These are phyloP conservation scores for Globisporangium recalcitrans DNA, from an alignment of 352 stramenopile genomes.

Conservation along the genomic window DNA sequence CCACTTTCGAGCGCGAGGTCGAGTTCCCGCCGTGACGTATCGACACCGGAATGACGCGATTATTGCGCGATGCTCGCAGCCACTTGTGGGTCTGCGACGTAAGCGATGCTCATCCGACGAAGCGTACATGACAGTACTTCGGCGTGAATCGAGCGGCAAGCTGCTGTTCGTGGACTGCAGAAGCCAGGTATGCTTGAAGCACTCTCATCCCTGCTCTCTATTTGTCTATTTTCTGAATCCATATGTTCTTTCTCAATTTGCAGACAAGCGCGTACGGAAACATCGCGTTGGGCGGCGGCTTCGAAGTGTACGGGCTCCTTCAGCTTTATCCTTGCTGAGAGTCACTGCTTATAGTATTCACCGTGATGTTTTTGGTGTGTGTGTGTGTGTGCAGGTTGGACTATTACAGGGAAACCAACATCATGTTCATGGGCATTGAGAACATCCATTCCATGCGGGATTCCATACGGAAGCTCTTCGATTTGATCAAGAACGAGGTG, in stretches of 20 bases:
- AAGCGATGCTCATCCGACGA: slow-evolving; percentile 92
- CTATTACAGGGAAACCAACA: slow-evolving; percentile 79
- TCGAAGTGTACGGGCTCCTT: slow-evolving; percentile 66
- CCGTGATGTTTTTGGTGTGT: slow-evolving; percentile 6
- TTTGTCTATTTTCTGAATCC: background rate
- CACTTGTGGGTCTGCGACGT: slow-evolving; percentile 91
- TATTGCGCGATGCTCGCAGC: slow-evolving; percentile 93
- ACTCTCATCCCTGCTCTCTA: background rate
- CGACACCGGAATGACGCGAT: slow-evolving; percentile 85
- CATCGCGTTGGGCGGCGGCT: slow-evolving; percentile 70
- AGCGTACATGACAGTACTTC: slow-evolving; percentile 55
- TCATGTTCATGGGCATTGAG: slow-evolving; percentile 86
- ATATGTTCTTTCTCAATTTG: background rate
- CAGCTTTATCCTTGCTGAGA: background rate
- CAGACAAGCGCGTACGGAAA: slow-evolving; percentile 83
- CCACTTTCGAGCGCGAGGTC: slow-evolving; percentile 89
- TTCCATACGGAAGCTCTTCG: slow-evolving; percentile 75
- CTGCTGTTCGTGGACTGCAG: slow-evolving; percentile 79
- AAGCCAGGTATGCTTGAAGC: slow-evolving; percentile 39
- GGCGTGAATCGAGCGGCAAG: slow-evolving; percentile 50
- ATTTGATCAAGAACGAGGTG: slow-evolving; percentile 83
- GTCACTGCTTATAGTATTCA: slow-evolving; percentile 6
- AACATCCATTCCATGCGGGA: slow-evolving; percentile 93
- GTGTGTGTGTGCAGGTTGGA: slow-evolving; percentile 33
- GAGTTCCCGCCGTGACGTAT: slow-evolving; percentile 91